These are phyloP conservation scores for Hymenoscyphus fructigenus DNA, from an alignment of 2,329 filamentous ascomycete species.

Conservation along the genomic window DNA sequence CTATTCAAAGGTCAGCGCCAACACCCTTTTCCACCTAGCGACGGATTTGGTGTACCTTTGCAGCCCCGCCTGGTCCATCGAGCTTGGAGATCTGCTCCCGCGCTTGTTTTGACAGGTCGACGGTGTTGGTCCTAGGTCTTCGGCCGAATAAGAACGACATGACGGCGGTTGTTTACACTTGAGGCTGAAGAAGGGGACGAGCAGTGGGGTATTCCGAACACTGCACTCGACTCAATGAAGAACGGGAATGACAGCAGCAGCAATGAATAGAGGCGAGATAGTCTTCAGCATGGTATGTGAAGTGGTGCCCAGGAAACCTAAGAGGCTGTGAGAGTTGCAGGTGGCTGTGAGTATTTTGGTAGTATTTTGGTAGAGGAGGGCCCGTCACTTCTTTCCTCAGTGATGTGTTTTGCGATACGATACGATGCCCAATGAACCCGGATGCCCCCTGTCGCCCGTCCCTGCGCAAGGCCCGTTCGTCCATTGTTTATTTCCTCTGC, in stretches of 20 bases:
- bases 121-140: constrained; percentile 61
- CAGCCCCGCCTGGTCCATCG: constrained; percentile 54
- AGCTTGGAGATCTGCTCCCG: constrained; percentile 63
- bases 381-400: too few relatives aligned
- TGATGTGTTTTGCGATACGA: not conserved
- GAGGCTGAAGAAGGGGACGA: constrained; percentile 2
- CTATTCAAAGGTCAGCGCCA: constrained; percentile 46
- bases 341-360: not conserved
- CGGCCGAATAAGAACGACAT: constrained; percentile 73
- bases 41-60: constrained; percentile 49
- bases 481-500: not conserved
- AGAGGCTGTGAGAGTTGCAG: not conserved
- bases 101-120: constrained; percentile 48
- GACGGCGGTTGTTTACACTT: constrained; percentile 12
- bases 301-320: not conserved
- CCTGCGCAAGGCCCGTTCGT: not conserved
- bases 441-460: not conserved
- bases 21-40: constrained; percentile 10
- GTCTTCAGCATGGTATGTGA: not conserved
- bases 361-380: not conserved
- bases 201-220: constrained; percentile 3
- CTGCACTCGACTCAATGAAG: not conserved
- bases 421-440: not conserved
- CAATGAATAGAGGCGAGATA: not conserved
- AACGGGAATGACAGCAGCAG: not conserved